These are phyloP conservation scores for Aspergillus uvarum DNA, from an alignment of 2,329 filamentous ascomycete species.

Conservation along the genomic window DNA sequence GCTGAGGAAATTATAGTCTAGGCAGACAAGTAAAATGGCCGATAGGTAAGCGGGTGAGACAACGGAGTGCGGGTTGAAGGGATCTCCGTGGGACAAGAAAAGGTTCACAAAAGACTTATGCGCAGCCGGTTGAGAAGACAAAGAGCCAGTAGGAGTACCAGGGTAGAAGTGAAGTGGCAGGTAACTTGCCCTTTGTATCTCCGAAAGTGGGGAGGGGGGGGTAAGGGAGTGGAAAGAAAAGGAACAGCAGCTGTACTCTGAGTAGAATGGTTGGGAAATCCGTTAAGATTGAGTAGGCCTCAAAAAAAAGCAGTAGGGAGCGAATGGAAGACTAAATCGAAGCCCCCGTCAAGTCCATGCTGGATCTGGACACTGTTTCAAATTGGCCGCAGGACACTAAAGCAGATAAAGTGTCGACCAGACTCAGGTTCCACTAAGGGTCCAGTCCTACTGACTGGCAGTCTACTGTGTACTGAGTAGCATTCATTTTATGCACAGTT, in stretches of 20 bases:
- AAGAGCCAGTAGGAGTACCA: background rate
- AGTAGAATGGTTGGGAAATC: constrained; percentile 7
- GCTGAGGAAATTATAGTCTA: background rate
- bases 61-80: background rate
- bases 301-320: background rate
- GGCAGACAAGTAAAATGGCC: background rate
- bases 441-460: background rate
- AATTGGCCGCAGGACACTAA: constrained; percentile 5
- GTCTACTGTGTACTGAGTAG: too few species aligned
- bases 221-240: background rate
- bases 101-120: background rate
- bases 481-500: background rate
- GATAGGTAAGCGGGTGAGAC: background rate
- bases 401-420: background rate
- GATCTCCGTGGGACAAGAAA: background rate
- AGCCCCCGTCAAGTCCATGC: constrained; percentile 5
- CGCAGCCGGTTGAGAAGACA: background rate
- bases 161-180: background rate
- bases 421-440: constrained; percentile 4
- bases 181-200: background rate
- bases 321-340: background rate
- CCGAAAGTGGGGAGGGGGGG: background rate
- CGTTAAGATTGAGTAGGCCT: background rate
- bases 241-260: background rate
- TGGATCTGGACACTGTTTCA: constrained; percentile 12